Evolutionary conservation across 345 rosid species (phyloP), one percentile per base, ranked within the genome.

Genomic region (Ceriops tagal): DNA sequence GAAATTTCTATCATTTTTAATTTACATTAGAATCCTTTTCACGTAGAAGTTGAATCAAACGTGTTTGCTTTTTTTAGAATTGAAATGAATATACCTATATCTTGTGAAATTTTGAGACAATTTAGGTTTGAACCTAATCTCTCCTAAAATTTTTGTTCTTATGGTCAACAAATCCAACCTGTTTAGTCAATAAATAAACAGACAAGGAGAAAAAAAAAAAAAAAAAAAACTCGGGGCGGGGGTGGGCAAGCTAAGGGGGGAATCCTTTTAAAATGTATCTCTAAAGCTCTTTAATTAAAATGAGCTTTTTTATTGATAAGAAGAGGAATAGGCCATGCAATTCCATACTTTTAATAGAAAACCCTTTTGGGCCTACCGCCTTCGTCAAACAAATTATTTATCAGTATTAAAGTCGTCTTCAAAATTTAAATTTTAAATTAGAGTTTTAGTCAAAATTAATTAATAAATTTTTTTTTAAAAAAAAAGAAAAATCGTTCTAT

Each of bases 261-360:
- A 83, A 77, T 74, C 65, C 88, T 84, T 84, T 83, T 81, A 68
- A 24, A 24, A 84, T 81, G 91, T 53, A 78, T 65, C 75, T 71
- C 74, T 78, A 83, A 84, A 84, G 85, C 57, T 74, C 35, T 49
- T 67, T 73, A 34, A 34, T 34, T 7, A 76, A 82, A 87, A 79
- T 83, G 65, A 74, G 78, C 81, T 81, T 81, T 77, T 43, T 69
- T 78, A 67, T 70, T 77, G 78, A 80, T 70, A 78, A 74, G 76
- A 1, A 7, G 1, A 34, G 37, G 37, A 34, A 53, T 43, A 37
- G 58, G 28, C 67, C 78, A 62, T 81, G 81, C 81, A 80, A 69
- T 68, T 62, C 63, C 62, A 66, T 15, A 51, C 4, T 8, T 30
- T 62, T 31, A 68, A 57, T 22, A 47, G 58, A 67, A 66, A 73